These are phyloP conservation scores for Microdochium paspali DNA, from an alignment of 2,329 filamentous ascomycete genomes.

Conservation along the genomic window DNA sequence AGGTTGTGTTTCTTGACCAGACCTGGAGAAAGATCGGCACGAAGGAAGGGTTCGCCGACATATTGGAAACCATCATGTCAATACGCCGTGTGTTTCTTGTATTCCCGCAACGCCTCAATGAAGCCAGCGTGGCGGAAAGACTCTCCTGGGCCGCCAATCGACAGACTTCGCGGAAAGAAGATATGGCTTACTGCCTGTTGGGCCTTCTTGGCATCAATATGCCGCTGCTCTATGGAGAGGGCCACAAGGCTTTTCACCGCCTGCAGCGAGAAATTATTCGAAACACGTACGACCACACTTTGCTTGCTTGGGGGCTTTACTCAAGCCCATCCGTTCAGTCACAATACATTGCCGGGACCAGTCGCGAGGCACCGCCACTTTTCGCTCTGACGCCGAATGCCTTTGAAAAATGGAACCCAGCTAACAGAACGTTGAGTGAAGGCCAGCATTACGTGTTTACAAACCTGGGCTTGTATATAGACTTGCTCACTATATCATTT, in stretches of 20 bases:
- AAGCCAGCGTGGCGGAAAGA: conserved; percentile 3
- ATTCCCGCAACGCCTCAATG: not conserved
- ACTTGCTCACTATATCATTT: not conserved
- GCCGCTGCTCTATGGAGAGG: conserved; percentile 5
- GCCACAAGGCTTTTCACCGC: conserved; percentile 1
- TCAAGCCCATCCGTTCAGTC: not conserved
- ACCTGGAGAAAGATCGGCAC: not conserved
- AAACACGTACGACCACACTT: not conserved
- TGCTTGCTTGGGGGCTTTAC: conserved; percentile 1
- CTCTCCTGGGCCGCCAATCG: conserved; percentile 7
- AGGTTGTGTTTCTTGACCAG: not conserved
- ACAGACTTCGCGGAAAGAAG: conserved; percentile 4
- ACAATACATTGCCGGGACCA: not conserved
- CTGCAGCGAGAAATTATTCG: conserved; percentile 3
- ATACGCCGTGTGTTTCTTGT: not conserved
- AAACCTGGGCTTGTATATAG: not conserved
- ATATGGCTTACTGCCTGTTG: conserved; percentile 6
- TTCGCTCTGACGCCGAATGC: not conserved
- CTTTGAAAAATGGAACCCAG: not conserved
- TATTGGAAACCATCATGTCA: not conserved
- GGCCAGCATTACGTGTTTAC: not conserved
- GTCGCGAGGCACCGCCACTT: not conserved
- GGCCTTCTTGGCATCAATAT: conserved; percentile 5
- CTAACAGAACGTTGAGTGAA: not conserved
- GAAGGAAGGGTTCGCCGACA: not conserved